Evolutionary conservation across 306 rosid species (phyloP), one percentile per base, ranked within the genome.

Genomic region (Corylus americana): DNA sequence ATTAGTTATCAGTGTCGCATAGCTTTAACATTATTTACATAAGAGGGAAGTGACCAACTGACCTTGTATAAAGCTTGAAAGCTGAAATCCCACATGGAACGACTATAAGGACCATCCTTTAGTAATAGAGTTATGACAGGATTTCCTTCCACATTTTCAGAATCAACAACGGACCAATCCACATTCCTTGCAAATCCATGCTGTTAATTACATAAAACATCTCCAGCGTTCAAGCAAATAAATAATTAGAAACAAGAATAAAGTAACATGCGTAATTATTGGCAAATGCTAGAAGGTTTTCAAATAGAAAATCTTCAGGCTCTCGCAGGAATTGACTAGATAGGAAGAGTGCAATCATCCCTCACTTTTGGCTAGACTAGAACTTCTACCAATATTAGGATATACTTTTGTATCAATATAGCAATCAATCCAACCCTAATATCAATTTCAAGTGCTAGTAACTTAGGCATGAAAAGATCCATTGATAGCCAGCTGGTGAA

Each of bases 51-150:
- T 39, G 82, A 80, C 64, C 71, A 79, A 74, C 80, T 61, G 62
- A 92, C 98, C 98, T 92, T 91, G 89, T 69, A 95, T 82, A 91
- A 86, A 80, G 94, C 98, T 80, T 87, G 98, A 77, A 95, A 91
- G 86, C 97, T 76, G 81, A 88, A 92, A 91, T 95, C 98, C 98
- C 98, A 95, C 80, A 92, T 92, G 79, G 91, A 87, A 35, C 89
- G 96, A 83, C 92, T 92, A 79, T 91, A 95, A 63, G 93, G 75
- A 72, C 74, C 87, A 73, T 92, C 98, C 89, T 91, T 92, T 64
- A 95, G 91, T 82, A 92, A 97, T 51, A 91, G 88, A 71, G 92
- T 90, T 74, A 92, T 85, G 42, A 77, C 74, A 8, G 98, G 90
- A 85, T 88, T 85, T 82, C 96, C 98, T 72, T 94, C 95, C 77